Percentiles rank a stretch among this genome's conserved stretches.
phyloP scores from a whole-genome alignment of 805 yeast genomes.

The Wickerhamomyces sydowiorum region DNA sequence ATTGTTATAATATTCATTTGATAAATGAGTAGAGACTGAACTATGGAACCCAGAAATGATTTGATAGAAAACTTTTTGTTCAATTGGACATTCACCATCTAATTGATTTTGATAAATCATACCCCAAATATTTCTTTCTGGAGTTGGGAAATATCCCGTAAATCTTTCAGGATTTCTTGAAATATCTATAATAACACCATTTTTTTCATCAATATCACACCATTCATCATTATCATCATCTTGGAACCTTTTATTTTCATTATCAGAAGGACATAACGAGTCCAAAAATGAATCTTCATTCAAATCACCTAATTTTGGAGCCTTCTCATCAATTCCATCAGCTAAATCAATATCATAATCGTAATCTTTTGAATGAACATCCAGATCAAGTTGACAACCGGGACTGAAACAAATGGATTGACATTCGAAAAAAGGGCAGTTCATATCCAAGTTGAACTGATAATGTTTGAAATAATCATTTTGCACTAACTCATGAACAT shows the following conservation, averaged over 20 bases:
- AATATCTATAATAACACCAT: slow-evolving; percentile 80
- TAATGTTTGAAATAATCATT: slow-evolving; percentile 78
- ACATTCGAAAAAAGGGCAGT: slow-evolving; percentile 82
- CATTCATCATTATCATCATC: slow-evolving; percentile 51
- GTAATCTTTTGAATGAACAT: slow-evolving; percentile 22
- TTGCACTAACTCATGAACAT: slow-evolving; percentile 50
- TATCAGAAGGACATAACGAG: slow-evolving; percentile 28
- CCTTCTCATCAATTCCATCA: slow-evolving; percentile 26
- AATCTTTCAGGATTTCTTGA: slow-evolving; percentile 90
- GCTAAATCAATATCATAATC: slow-evolving; percentile 20
- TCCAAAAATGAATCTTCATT: slow-evolving; percentile 31
- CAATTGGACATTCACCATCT: slow-evolving; percentile 59
- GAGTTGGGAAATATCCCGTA: slow-evolving; percentile 94
- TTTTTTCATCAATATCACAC: slow-evolving; percentile 62
- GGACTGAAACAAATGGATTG: slow-evolving; percentile 30
- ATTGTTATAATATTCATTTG: slow-evolving; percentile 72
- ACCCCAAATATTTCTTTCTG: slow-evolving; percentile 88
- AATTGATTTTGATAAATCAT: slow-evolving; percentile 77
- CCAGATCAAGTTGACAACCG: slow-evolving; percentile 23
- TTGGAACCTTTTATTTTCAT: too few relatives aligned
- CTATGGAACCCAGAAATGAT: slow-evolving; percentile 92
- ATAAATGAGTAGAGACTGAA: slow-evolving; percentile 86
- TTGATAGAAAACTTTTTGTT: slow-evolving; percentile 83
- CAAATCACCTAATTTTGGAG: slow-evolving; percentile 44
- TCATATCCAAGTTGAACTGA: slow-evolving; percentile 72